Evolutionary conservation across 176 grass and related monocot species (phyloP).

Genomic region (Thalia dealbata): DNA sequence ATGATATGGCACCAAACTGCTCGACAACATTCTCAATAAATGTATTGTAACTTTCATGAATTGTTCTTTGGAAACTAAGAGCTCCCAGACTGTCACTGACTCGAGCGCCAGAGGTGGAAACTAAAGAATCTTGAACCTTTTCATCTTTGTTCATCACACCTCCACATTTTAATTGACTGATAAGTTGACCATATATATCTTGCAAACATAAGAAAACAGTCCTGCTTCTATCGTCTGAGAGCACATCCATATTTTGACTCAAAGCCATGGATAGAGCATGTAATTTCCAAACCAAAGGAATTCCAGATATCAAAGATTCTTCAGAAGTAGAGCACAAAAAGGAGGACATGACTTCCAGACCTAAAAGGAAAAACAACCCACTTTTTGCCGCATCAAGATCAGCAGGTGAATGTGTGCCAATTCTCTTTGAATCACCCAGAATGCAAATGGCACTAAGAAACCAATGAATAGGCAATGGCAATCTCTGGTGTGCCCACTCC

Average conservation of each 20-base stretch:
- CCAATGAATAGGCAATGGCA: slow-evolving; percentile 74
- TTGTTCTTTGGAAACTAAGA: slow-evolving; percentile 68
- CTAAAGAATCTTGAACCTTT: slow-evolving; percentile 2
- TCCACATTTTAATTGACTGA: slow-evolving; percentile 28
- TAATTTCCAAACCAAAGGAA: slow-evolving; percentile 79
- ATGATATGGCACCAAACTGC: slow-evolving; percentile 76
- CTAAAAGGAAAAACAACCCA: slow-evolving; percentile 75
- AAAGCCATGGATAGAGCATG: slow-evolving; percentile 76
- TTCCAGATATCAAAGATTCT: slow-evolving; percentile 23
- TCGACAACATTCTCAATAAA: slow-evolving; percentile 67
- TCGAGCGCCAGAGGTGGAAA: slow-evolving; percentile 18
- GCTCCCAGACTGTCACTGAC: slow-evolving; percentile 20
- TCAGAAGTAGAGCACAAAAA: slow-evolving; percentile 26
- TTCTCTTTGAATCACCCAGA: slow-evolving; percentile 48
- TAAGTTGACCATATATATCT: slow-evolving; percentile 56
- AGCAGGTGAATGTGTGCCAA: slow-evolving; percentile 9
- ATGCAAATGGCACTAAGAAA: slow-evolving; percentile 73
- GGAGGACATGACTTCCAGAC: slow-evolving; percentile 56
- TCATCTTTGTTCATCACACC: slow-evolving; percentile 14
- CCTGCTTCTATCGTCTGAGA: slow-evolving; percentile 66
- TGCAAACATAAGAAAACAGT: slow-evolving; percentile 71
- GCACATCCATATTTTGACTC: slow-evolving; percentile 48
- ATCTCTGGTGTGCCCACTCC: slow-evolving; percentile 74
- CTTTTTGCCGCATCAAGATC: slow-evolving; percentile 44
- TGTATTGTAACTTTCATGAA: slow-evolving; percentile 84